These are phyloP conservation scores for Arthrobotrys pseudoclavata DNA, from an alignment of 2,329 filamentous ascomycete genomes.

Conservation along the genomic window DNA sequence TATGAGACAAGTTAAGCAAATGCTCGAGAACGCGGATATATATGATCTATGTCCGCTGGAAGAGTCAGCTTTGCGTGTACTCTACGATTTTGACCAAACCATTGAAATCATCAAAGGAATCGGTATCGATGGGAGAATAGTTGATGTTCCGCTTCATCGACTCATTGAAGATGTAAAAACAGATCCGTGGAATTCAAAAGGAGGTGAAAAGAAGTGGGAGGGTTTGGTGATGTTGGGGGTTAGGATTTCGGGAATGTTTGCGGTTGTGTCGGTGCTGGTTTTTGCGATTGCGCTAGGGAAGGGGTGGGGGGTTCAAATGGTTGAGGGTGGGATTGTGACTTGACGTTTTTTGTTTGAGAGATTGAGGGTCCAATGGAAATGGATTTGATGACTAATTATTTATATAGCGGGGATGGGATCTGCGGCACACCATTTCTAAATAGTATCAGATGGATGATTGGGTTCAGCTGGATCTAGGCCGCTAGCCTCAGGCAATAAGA, in stretches of 20 bases:
- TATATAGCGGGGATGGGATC: not conserved
- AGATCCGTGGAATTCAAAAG: constrained; percentile 27
- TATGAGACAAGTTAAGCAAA: constrained; percentile 15
- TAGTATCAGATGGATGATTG: not conserved
- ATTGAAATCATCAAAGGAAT: constrained; percentile 32
- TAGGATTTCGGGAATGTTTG: constrained; percentile 38
- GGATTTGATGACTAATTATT: not conserved
- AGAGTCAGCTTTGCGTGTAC: constrained; percentile 35
- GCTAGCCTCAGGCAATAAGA: not conserved
- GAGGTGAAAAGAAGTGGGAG: constrained; percentile 25
- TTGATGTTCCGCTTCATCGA: constrained; percentile 4
- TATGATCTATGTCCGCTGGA: constrained; percentile 48
- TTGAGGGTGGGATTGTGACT: not conserved
- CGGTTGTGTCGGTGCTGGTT: constrained; percentile 18
- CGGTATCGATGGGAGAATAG: constrained; percentile 26
- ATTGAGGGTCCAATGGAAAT: not conserved
- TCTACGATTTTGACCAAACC: constrained; percentile 44
- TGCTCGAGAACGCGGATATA: constrained; percentile 44
- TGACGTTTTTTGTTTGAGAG: not conserved
- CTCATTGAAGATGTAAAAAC: constrained; percentile 22
- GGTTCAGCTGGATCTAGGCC: no score
- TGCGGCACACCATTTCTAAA: not conserved
- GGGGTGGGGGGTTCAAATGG: constrained; percentile 6
- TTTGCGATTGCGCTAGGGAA: constrained; percentile 19
- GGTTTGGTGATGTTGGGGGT: constrained; percentile 24